A percentile compares a stretch with the other conserved stretches of the same genome.
Evolutionary conservation across 495 filamentous ascomycete species (phyloP).

Genomic region (Neurospora africana): DNA sequence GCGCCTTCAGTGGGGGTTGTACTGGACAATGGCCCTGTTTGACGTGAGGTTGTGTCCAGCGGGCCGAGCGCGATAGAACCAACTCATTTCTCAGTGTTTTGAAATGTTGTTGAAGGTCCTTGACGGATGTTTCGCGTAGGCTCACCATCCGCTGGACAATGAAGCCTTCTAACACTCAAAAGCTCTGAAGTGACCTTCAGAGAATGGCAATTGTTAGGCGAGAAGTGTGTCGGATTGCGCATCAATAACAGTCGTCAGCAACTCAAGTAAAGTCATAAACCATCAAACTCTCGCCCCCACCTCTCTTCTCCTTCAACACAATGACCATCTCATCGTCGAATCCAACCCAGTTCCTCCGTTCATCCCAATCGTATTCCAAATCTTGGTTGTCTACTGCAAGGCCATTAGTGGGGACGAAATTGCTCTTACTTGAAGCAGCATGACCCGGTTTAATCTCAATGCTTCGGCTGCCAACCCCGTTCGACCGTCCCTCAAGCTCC

Average conservation of each 20-base stretch:
- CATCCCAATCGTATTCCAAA: slow-evolving; percentile 10
- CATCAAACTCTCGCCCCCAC: slow-evolving; percentile 62
- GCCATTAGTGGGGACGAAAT: no score
- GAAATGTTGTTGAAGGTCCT: background rate
- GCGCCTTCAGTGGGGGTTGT: background rate
- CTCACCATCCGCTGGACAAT: background rate
- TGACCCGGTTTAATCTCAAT: slow-evolving; percentile 35
- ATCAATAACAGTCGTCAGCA: background rate
- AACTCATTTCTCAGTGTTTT: background rate
- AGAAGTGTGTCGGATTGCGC: background rate
- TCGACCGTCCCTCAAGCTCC: slow-evolving; percentile 74
- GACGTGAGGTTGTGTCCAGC: background rate
- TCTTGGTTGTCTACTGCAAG: background rate
- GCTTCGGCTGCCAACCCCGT: slow-evolving; percentile 21
- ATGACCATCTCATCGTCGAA: slow-evolving; percentile 94
- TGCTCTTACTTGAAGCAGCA: slow-evolving; percentile 11
- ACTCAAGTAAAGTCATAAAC: slow-evolving; percentile 83
- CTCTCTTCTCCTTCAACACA: slow-evolving; percentile 59
- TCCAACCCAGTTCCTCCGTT: slow-evolving; percentile 57
- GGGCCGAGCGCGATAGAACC: background rate
- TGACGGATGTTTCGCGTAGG: background rate
- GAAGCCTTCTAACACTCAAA: background rate
- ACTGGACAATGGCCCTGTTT: background rate
- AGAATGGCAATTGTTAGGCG: background rate
- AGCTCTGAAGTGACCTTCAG: background rate